Conservation (phyloP, 2,329 filamentous ascomycete genomes). For the Botrytis squamosa region DNA sequence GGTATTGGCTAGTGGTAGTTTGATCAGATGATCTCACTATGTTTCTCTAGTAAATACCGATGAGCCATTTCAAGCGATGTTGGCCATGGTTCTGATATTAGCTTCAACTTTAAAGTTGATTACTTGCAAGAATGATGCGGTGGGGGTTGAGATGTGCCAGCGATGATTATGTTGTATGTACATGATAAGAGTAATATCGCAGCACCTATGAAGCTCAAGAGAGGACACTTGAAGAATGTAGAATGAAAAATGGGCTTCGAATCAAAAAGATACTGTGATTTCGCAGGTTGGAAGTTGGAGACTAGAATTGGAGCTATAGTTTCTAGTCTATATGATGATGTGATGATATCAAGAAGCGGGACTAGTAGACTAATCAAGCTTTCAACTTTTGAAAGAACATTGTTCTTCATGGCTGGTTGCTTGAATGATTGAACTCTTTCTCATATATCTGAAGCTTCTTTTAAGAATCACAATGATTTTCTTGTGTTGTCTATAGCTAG, state of each 20-base stretch:
- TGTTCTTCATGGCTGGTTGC: rapidly evolving
- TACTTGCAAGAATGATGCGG: neutral
- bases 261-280: neutral
- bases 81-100: neutral
- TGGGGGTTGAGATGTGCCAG: neutral
- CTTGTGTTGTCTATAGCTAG: neutral
- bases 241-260: neutral
- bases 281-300: neutral
- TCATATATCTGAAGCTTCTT: neutral
- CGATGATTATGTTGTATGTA: neutral
- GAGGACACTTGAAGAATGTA: neutral
- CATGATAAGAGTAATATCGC: neutral
- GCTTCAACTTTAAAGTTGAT: neutral
- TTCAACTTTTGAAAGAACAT: neutral
- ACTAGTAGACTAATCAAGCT: neutral
- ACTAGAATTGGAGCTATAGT: neutral
- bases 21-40: neutral
- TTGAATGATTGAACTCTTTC: neutral
- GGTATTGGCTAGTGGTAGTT: neutral
- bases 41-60: neutral
- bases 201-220: neutral
- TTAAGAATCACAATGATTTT: neutral
- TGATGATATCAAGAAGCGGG: neutral
- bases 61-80: neutral
- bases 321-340: neutral